Conservation (phyloP, 23 red algal genomes). For the Gracilariopsis chorda region DNA sequence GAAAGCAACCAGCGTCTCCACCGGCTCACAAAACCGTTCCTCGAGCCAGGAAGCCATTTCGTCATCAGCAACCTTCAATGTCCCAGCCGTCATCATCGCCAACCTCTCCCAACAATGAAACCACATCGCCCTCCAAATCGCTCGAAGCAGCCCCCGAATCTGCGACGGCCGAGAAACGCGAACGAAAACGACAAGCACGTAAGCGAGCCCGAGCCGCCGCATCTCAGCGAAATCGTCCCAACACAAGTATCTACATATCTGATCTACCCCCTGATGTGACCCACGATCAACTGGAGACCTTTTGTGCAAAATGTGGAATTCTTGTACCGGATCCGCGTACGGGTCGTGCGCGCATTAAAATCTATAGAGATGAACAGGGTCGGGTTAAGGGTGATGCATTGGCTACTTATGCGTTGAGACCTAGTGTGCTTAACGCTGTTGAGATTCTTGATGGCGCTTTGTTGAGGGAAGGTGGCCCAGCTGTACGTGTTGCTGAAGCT, state of each 20-base stretch:
- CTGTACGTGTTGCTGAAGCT: background rate
- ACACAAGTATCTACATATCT: conserved; percentile 68
- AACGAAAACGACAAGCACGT: conserved; percentile 42
- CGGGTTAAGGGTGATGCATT: conserved; percentile 58
- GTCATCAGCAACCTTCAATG: too few species aligned
- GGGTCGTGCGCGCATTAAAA: conserved; percentile 48
- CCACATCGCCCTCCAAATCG: too few species aligned
- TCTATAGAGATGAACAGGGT: conserved; percentile 51
- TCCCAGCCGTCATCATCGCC: too few species aligned
- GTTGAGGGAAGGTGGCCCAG: background rate
- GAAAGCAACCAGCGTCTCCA: too few species aligned
- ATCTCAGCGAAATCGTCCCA: background rate
- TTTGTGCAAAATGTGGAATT: conserved; percentile 65
- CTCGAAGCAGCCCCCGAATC: too few species aligned
- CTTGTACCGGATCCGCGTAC: conserved; percentile 23
- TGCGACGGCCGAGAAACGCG: conserved; percentile 13
- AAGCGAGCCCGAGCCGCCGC: conserved; percentile 23
- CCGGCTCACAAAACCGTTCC: too few species aligned
- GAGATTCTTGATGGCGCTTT: conserved; percentile 34
- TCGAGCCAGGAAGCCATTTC: too few species aligned
- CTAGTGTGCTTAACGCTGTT: conserved; percentile 68
- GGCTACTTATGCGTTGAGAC: conserved; percentile 68
- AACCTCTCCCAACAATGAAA: too few species aligned
- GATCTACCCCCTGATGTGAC: conserved; percentile 60
- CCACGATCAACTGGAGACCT: conserved; percentile 35